A percentile compares a stretch with the other conserved stretches of the same genome.
phyloP scores from a whole-genome alignment of 1,139 yeast genomes.

The Debaryomyces fabryi region DNA sequence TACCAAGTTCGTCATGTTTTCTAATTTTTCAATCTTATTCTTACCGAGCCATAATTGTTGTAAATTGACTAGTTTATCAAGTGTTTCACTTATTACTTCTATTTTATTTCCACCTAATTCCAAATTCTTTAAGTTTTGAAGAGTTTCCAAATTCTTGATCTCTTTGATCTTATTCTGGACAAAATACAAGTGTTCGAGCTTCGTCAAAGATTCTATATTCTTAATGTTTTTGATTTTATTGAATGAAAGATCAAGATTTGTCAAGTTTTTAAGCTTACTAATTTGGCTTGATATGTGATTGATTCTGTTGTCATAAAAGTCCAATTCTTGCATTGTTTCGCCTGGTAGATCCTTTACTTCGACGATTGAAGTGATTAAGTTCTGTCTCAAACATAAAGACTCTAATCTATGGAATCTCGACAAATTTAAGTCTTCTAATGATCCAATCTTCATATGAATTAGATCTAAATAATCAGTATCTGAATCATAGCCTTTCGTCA shows the following conservation, averaged over 20 bases:
- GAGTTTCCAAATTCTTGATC: slow-evolving; percentile 65
- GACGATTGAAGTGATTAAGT: slow-evolving; percentile 71
- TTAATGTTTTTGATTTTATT: slow-evolving; percentile 88
- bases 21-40: slow-evolving; percentile 68
- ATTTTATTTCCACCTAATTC: slow-evolving; percentile 94
- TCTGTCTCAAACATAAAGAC: slow-evolving; percentile 78
- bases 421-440: slow-evolving; percentile 68
- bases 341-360: slow-evolving; percentile 63
- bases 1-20: slow-evolving; percentile 61
- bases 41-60: slow-evolving; percentile 93
- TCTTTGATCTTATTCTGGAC: slow-evolving; percentile 85
- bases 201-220: slow-evolving; percentile 65
- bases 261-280: slow-evolving; percentile 59
- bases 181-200: slow-evolving; percentile 71
- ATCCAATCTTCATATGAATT: slow-evolving; percentile 73
- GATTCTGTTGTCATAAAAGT: slow-evolving; percentile 89
- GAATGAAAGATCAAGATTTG: slow-evolving; percentile 79
- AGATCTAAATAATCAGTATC: slow-evolving; percentile 74
- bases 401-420: slow-evolving; percentile 59
- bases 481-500: slow-evolving; percentile 61
- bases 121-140: slow-evolving; percentile 64
- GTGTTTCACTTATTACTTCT: slow-evolving; percentile 58
- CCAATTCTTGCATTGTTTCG: slow-evolving; percentile 71
- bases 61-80: slow-evolving; percentile 56
- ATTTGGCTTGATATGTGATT: slow-evolving; percentile 78